phyloP scores from a whole-genome alignment of 2,329 filamentous ascomycete species.

The Paecilomyces formosus region DNA sequence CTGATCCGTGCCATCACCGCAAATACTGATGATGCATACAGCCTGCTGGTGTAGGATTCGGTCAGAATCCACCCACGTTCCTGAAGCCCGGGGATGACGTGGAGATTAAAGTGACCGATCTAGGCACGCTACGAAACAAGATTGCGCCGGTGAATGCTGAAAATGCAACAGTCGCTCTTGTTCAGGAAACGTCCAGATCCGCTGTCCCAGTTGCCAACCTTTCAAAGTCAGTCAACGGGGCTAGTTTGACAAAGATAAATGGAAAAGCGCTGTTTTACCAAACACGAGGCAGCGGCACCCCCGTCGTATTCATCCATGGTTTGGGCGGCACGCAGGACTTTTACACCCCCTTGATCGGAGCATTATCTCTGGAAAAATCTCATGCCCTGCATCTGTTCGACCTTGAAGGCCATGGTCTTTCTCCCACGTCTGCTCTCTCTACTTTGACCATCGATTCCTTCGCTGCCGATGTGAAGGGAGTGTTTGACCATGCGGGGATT shows the following conservation, averaged over 20 bases:
- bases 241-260: conserved; percentile 31
- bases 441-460: conserved; percentile 38
- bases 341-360: conserved; percentile 39
- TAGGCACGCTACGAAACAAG: conserved; percentile 37
- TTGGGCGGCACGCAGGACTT: conserved; percentile 42
- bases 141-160: conserved; percentile 20
- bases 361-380: conserved; percentile 20
- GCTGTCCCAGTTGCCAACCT: conserved; percentile 23
- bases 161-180: conserved; percentile 18
- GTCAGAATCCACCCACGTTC: conserved; percentile 36
- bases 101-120: conserved; percentile 32
- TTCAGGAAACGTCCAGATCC: conserved; percentile 10
- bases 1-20: too few species aligned
- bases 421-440: conserved; percentile 42
- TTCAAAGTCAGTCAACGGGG: conserved; percentile 17
- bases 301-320: conserved; percentile 49
- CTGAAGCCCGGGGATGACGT: conserved; percentile 37
- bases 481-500: conserved; percentile 30
- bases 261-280: conserved; percentile 36
- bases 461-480: conserved; percentile 33
- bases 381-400: conserved; percentile 42
- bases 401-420: conserved; percentile 50
- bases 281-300: conserved; percentile 19
- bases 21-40: neutral
- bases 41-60: conserved; percentile 43